Evolutionary conservation across 352 stramenopile genomes (phyloP).

Genomic region (Pythium graminicola): DNA sequence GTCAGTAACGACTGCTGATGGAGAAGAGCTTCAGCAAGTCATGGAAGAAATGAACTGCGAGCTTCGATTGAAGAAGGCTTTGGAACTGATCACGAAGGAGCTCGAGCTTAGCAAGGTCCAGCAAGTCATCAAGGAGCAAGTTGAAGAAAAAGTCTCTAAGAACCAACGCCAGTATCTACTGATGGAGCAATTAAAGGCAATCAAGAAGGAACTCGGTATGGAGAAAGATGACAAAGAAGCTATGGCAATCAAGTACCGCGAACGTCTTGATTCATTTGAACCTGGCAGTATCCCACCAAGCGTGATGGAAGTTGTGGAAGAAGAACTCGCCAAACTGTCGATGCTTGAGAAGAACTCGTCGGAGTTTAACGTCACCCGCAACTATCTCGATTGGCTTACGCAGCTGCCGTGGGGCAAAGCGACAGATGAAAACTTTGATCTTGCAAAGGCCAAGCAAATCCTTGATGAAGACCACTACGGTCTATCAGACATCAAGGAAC

Average conservation of each 20-base stretch:
- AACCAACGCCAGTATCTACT: constrained; percentile 98
- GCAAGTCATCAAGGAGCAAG: constrained; percentile 94
- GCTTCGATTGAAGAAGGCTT: constrained; percentile 90
- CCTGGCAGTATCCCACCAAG: constrained; percentile 55
- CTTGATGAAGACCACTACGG: constrained; percentile 98
- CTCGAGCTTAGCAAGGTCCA: constrained; percentile 95
- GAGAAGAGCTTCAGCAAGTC: constrained; percentile 88
- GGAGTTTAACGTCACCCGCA: constrained; percentile 98
- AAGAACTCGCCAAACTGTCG: constrained; percentile 97
- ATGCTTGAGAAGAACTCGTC: constrained; percentile 97
- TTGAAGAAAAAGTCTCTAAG: constrained; percentile 91
- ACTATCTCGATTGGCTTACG: constrained; percentile 98
- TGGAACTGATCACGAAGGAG: constrained; percentile 97
- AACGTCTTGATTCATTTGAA: constrained; percentile 64
- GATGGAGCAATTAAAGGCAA: constrained; percentile 98
- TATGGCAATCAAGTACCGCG: constrained; percentile 95
- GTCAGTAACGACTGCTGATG: constrained; percentile 91
- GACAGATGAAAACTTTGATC: constrained; percentile 96
- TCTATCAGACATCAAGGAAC: constrained; percentile 97
- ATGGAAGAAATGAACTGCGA: constrained; percentile 96
- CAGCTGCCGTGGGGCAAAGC: constrained; percentile 95
- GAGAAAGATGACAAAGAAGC: constrained; percentile 99
- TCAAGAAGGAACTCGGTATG: constrained; percentile 99
- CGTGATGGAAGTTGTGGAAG: constrained; percentile 94
- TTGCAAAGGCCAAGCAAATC: constrained; percentile 89